Percentiles rank a stretch among this genome's conserved stretches.
Conservation (phyloP, 257 asterid species). For the Scutellaria galericulata region DNA sequence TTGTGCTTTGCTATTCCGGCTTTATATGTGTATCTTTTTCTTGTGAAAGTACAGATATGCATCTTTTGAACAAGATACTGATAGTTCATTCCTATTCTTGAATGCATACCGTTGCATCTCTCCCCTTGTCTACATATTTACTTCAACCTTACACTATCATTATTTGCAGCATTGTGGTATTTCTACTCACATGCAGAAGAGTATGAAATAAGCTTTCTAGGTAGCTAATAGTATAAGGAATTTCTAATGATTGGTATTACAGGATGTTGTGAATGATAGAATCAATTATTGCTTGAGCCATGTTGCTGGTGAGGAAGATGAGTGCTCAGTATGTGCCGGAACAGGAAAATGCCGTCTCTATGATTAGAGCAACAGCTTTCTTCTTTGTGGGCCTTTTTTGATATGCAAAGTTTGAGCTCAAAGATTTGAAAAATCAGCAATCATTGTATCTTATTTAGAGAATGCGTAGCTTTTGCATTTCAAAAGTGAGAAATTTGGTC, state of each 20-base stretch:
- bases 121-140: not conserved
- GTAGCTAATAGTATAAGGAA: slow-evolving; percentile 14
- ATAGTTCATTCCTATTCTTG: not conserved
- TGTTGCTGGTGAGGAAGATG: slow-evolving; percentile 78
- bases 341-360: slow-evolving; percentile 81
- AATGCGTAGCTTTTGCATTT: not conserved
- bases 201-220: not conserved
- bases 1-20: not conserved
- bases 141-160: not conserved
- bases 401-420: not conserved
- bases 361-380: slow-evolving; percentile 27
- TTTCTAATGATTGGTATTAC: slow-evolving; percentile 33
- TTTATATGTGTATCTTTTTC: not conserved
- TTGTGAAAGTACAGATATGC: not conserved
- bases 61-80: not conserved
- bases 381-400: slow-evolving; percentile 2
- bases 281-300: slow-evolving; percentile 87
- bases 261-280: slow-evolving; percentile 92
- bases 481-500: too few species aligned
- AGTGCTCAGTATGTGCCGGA: slow-evolving; percentile 91
- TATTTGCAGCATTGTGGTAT: not conserved
- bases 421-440: slow-evolving; percentile 16
- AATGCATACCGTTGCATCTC: not conserved
- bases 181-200: not conserved
- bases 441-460: slow-evolving; percentile 10